Conservation (phyloP, 306 rosid genomes). For the Crotalaria pallida region DNA sequence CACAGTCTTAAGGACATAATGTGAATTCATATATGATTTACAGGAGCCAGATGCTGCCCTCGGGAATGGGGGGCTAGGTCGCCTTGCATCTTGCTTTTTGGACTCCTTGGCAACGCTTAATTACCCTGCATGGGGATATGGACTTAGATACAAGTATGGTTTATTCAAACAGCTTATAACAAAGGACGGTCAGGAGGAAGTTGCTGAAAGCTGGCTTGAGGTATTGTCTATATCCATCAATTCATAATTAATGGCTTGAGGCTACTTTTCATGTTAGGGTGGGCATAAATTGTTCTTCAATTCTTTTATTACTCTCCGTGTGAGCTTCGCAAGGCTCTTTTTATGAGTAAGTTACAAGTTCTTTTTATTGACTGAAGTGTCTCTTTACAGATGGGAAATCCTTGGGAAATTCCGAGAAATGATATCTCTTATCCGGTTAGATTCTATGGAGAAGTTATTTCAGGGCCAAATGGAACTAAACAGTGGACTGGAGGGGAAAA, state of each 20-base stretch:
- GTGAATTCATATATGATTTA: constrained; percentile 3
- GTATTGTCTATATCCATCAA: constrained; percentile 28
- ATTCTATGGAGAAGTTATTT: constrained; percentile 65
- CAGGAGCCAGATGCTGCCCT: constrained; percentile 99
- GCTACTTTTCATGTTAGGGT: constrained; percentile 7
- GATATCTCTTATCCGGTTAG: constrained; percentile 76
- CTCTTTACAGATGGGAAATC: constrained; percentile 76
- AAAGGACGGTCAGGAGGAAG: constrained; percentile 88
- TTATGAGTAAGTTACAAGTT: neutral
- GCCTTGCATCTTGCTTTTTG: constrained; percentile 94
- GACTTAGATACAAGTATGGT: constrained; percentile 90
- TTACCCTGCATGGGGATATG: constrained; percentile 99
- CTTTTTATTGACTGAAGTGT: constrained; percentile 3
- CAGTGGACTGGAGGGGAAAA: constrained; percentile 94
- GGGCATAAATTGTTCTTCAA: constrained; percentile 2
- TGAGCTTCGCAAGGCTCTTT: neutral
- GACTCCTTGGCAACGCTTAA: constrained; percentile 94
- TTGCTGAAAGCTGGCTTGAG: constrained; percentile 97
- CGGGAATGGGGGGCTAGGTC: constrained; percentile 94
- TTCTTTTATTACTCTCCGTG: neutral
- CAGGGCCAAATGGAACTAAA: constrained; percentile 57
- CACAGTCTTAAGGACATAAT: neutral
- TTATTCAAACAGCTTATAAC: constrained; percentile 82
- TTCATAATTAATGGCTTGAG: neutral
- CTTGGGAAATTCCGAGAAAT: constrained; percentile 85